Conservation (phyloP, 805 yeast species). For the Schwanniomyces pseudopolymorphus region DNA sequence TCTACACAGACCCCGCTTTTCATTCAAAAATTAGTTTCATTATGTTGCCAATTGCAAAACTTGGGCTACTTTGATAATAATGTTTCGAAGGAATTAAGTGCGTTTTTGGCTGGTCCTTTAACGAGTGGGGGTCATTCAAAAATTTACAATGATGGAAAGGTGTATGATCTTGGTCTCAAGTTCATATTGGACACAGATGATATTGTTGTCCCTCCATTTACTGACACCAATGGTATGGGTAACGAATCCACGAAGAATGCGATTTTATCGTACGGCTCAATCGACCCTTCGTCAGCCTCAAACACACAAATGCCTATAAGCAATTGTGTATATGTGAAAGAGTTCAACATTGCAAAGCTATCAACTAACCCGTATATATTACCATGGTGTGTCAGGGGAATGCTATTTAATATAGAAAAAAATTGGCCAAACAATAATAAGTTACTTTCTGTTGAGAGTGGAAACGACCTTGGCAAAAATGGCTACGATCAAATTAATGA, state of each 20-base stretch:
- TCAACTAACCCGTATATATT: constrained; percentile 81
- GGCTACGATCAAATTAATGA: constrained; percentile 56
- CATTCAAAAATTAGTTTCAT: constrained; percentile 67
- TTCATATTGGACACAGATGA: constrained; percentile 76
- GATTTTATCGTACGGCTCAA: background rate
- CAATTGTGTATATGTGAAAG: constrained; percentile 37
- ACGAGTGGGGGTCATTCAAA: constrained; percentile 96
- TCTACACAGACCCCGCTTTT: constrained; percentile 77
- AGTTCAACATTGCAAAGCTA: constrained; percentile 61
- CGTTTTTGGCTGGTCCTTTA: constrained; percentile 74
- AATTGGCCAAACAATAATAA: constrained; percentile 48
- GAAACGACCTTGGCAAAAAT: constrained; percentile 27
- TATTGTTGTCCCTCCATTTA: constrained; percentile 36
- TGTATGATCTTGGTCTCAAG: constrained; percentile 75
- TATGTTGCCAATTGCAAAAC: constrained; percentile 74
- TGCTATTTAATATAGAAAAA: constrained; percentile 61
- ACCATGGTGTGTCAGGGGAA: constrained; percentile 92
- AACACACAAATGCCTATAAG: constrained; percentile 25
- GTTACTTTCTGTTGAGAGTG: constrained; percentile 28
- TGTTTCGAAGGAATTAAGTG: constrained; percentile 79
- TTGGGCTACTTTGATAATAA: constrained; percentile 83
- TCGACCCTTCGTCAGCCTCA: background rate
- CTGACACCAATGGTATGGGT: constrained; percentile 18
- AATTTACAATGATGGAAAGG: constrained; percentile 80
- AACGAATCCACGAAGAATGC: constrained; percentile 9